Evolutionary conservation across 2,329 filamentous ascomycete genomes (phyloP).

Genomic region (Fusarium sp.): DNA sequence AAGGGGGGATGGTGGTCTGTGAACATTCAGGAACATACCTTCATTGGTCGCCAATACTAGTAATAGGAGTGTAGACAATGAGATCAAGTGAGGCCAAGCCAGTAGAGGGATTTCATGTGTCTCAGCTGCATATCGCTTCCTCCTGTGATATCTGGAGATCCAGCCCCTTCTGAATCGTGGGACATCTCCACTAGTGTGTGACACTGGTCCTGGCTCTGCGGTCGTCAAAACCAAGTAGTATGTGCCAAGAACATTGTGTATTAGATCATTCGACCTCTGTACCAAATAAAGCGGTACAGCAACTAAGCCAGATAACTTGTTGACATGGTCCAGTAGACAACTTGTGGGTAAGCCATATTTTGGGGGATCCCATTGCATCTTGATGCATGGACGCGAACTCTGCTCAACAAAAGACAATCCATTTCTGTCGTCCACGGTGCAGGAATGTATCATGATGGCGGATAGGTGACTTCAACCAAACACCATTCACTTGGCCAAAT

Average conservation of each 20-base stretch:
- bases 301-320: background rate
- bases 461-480: background rate
- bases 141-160: background rate
- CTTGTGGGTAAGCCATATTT: background rate
- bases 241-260: background rate
- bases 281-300: background rate
- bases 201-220: too few species aligned
- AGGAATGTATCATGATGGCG: background rate
- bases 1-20: too few species aligned
- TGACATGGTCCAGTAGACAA: background rate
- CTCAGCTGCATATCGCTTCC: background rate
- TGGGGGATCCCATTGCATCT: fast-evolving
- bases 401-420: fast-evolving
- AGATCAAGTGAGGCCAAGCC: fast-evolving
- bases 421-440: fast-evolving
- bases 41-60: too few species aligned
- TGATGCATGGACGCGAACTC: fast-evolving
- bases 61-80: too few species aligned
- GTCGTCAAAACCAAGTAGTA: background rate
- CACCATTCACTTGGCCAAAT: background rate
- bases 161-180: background rate
- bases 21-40: too few species aligned
- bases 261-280: background rate
- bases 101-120: too few species aligned
- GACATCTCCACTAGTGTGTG: fast-evolving